Evolutionary conservation across 192 early-diverging fungal species (phyloP).

Genomic region (Obelidium mucronatum): DNA sequence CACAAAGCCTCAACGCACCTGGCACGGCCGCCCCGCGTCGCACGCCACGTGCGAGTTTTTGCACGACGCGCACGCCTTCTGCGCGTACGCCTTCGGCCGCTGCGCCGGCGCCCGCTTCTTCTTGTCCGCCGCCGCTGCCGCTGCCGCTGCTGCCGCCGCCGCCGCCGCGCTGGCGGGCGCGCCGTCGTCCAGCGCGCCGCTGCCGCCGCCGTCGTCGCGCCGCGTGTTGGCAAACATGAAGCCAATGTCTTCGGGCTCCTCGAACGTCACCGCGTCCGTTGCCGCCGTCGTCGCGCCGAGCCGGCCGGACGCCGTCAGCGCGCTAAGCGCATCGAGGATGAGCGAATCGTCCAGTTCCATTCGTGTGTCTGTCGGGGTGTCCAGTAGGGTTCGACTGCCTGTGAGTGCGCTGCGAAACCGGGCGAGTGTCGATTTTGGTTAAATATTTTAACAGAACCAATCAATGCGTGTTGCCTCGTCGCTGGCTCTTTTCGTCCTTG

Average conservation of each 20-base stretch:
- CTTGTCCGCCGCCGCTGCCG: background rate
- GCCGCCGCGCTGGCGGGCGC: background rate
- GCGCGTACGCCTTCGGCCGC: constrained; percentile 24
- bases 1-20: constrained; percentile 18
- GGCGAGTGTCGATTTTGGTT: too few species aligned
- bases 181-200: background rate
- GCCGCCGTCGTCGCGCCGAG: too few species aligned
- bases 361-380: too few species aligned
- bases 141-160: background rate
- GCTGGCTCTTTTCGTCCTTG: too few species aligned
- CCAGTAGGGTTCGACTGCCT: too few species aligned
- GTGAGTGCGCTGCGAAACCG: too few species aligned
- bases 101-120: background rate
- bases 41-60: constrained; percentile 39
- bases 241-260: background rate
- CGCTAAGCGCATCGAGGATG: background rate
- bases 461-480: too few species aligned
- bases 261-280: background rate
- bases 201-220: background rate
- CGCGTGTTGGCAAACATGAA: background rate
- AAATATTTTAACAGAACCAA: too few species aligned
- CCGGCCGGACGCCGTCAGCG: background rate
- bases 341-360: background rate
- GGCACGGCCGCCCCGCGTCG: constrained; percentile 56
- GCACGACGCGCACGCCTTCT: constrained; percentile 31